Conservation (phyloP, 352 stramenopile genomes). For the Globisporangium orthogonon region DNA sequence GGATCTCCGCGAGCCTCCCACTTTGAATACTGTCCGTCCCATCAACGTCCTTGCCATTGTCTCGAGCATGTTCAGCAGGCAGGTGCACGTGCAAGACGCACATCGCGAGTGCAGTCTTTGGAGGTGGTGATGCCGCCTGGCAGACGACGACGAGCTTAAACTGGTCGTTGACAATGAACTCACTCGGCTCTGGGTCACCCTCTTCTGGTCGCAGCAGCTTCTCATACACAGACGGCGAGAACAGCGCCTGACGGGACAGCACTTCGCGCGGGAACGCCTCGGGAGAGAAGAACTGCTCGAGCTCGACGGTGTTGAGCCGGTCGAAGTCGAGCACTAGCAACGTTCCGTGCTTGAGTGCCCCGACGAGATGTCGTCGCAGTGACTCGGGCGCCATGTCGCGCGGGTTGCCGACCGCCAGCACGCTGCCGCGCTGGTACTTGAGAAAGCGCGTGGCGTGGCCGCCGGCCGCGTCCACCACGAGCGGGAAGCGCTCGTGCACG, state of each 20-base stretch:
- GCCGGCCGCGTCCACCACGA: slow-evolving; percentile 76
- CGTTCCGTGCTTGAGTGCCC: slow-evolving; percentile 58
- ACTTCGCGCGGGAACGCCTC: slow-evolving; percentile 69
- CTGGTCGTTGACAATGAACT: slow-evolving; percentile 79
- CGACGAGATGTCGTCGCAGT: slow-evolving; percentile 69
- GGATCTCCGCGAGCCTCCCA: slow-evolving; percentile 28
- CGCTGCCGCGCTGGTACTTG: slow-evolving; percentile 85
- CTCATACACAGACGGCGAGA: slow-evolving; percentile 48
- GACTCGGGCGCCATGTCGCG: slow-evolving; percentile 58
- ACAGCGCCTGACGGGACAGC: slow-evolving; percentile 59
- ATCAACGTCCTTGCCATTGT: slow-evolving; percentile 7
- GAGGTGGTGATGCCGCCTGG: slow-evolving; percentile 28
- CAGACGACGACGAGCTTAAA: slow-evolving; percentile 85
- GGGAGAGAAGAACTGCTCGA: slow-evolving; percentile 74
- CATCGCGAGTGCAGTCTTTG: slow-evolving; percentile 55
- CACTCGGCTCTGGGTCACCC: slow-evolving; percentile 37
- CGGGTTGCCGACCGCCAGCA: slow-evolving; percentile 75
- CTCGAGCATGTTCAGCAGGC: slow-evolving; percentile 4
- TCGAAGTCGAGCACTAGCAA: slow-evolving; percentile 81
- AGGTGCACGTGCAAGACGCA: slow-evolving; percentile 51
- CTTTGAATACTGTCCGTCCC: not conserved
- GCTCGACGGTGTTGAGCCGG: slow-evolving; percentile 43
- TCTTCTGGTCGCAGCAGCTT: slow-evolving; percentile 36
- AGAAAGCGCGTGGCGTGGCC: slow-evolving; percentile 80
- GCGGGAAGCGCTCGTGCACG: slow-evolving; percentile 78